These are phyloP conservation scores for Liquidambar formosana DNA, from an alignment of 164 flowering plant species.

Conservation along the genomic window DNA sequence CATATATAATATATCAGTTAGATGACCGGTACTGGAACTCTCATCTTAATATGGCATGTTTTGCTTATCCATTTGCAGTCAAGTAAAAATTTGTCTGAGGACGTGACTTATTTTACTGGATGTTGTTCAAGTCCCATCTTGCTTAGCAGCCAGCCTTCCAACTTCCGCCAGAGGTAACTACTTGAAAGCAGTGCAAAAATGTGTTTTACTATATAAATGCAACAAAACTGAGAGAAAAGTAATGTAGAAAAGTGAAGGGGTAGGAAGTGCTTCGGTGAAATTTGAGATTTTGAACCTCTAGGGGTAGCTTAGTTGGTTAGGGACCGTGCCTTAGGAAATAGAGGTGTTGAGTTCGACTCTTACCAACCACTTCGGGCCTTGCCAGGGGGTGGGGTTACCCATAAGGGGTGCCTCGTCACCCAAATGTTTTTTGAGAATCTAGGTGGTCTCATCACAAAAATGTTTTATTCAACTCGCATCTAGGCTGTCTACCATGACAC, in stretches of 20 bases:
- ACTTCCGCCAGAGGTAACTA: constrained; percentile 41
- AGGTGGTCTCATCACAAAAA: not conserved
- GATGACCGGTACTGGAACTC: not conserved
- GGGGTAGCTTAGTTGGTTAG: too few relatives aligned
- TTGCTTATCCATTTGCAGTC: constrained; percentile 20
- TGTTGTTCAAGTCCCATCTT: constrained; percentile 37
- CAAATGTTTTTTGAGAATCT: too few relatives aligned
- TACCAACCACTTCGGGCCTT: too few relatives aligned
- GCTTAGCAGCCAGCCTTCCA: constrained; percentile 21
- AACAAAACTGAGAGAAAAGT: not conserved
- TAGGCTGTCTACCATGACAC: not conserved
- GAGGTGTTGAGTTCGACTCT: too few relatives aligned
- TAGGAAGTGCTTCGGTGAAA: not conserved
- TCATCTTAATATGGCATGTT: not conserved
- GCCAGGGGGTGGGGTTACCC: too few relatives aligned
- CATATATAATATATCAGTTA: not conserved
- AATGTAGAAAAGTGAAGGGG: too few relatives aligned
- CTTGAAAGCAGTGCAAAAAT: not conserved
- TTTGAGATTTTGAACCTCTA: not conserved
- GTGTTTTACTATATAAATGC: not conserved
- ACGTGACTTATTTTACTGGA: constrained; percentile 33
- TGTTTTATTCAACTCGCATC: too few relatives aligned
- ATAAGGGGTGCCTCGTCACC: too few relatives aligned
- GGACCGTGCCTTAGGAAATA: too few relatives aligned
- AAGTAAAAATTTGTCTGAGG: constrained; percentile 19